Evolutionary conservation across 176 grass and related monocot genomes (phyloP).

Genomic region (Dendrocalamus sinicus): DNA sequence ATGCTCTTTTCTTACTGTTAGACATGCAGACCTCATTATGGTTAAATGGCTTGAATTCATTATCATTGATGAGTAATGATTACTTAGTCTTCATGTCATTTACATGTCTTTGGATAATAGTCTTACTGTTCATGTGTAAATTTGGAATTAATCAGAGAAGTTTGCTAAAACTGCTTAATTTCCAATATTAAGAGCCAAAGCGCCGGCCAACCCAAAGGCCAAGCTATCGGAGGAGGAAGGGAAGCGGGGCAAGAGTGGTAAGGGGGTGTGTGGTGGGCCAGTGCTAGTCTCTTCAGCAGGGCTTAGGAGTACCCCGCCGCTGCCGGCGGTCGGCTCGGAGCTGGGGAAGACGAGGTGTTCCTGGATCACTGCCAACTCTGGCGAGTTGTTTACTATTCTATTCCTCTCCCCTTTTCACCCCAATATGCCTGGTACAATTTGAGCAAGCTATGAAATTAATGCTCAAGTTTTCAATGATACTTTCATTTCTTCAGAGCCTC

Average conservation of each 20-base stretch:
- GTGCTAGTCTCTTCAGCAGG: not conserved
- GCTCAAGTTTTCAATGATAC: not conserved
- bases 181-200: not conserved
- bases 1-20: too few species aligned
- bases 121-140: too few species aligned
- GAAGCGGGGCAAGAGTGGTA: not conserved
- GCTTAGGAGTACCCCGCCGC: not conserved
- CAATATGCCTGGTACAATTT: not conserved
- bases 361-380: slow-evolving; percentile 61
- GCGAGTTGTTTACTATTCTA: slow-evolving; percentile 14
- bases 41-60: too few species aligned
- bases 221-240: not conserved
- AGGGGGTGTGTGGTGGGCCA: not conserved
- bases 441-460: not conserved
- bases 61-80: too few species aligned
- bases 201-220: not conserved
- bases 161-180: too few species aligned
- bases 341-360: slow-evolving; percentile 53
- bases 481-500: slow-evolving; percentile 44
- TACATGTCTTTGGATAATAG: too few species aligned
- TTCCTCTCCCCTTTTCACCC: not conserved
- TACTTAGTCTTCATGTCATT: too few species aligned
- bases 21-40: too few species aligned
- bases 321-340: not conserved
- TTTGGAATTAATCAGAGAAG: too few species aligned